Percentiles rank a stretch among this genome's conserved stretches.
These are phyloP conservation scores for Ophiostoma pallidulum DNA, from an alignment of 2,329 filamentous ascomycete genomes.

Conservation along the genomic window DNA sequence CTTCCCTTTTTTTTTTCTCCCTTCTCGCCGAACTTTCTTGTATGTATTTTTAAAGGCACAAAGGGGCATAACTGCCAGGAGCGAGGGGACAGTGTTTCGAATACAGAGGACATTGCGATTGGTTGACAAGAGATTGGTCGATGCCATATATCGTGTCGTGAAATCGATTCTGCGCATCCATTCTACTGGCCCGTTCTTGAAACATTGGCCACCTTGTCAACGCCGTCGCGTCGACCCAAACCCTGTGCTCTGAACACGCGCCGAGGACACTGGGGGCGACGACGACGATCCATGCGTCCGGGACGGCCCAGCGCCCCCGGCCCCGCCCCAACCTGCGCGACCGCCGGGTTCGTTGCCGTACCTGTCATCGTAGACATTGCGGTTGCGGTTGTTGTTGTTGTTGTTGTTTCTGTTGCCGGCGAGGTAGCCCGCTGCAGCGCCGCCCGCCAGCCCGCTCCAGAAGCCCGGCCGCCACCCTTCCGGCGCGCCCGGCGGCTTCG, in stretches of 20 bases:
- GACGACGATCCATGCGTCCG: constrained; percentile 27
- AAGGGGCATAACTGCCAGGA: neutral
- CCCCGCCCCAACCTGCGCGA: constrained; percentile 21
- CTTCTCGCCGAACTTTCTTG: neutral
- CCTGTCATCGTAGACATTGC: constrained; percentile 15
- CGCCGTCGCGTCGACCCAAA: constrained; percentile 60
- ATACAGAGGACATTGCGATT: neutral
- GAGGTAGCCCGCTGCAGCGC: constrained; percentile 59
- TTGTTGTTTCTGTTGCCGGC: constrained; percentile 42
- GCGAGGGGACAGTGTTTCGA: neutral
- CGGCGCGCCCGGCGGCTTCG: constrained; percentile 26
- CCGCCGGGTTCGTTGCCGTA: constrained; percentile 7
- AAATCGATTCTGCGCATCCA: no score
- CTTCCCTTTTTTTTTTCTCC: neutral
- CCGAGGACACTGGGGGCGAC: constrained; percentile 28
- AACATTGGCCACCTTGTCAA: constrained; percentile 25
- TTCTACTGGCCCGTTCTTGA: no score
- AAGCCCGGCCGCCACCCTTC: constrained; percentile 61
- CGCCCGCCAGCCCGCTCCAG: constrained; percentile 59
- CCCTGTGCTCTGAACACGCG: constrained; percentile 58
- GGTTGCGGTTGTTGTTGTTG: constrained; percentile 23
- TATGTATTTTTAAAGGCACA: neutral
- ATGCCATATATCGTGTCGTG: no score
- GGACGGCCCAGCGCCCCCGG: constrained; percentile 23
- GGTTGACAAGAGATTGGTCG: neutral